phyloP scores from a whole-genome alignment of 129 eudicot genomes.

The Arctium lappa region DNA sequence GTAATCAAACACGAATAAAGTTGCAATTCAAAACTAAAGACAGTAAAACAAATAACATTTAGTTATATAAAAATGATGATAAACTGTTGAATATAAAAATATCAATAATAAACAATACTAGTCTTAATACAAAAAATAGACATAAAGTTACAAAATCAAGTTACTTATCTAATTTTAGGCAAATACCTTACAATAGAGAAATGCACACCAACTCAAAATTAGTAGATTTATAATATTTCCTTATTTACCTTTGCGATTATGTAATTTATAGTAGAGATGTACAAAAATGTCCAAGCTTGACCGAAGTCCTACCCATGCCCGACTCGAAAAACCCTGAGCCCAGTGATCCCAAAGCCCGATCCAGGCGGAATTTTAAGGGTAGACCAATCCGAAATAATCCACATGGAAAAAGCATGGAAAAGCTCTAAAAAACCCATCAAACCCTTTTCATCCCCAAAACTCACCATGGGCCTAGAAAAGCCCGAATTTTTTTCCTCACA shows the following conservation, averaged over 20 bases:
- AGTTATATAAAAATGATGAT: neutral
- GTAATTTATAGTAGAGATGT: neutral
- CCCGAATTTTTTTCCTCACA: neutral
- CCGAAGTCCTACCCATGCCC: too few relatives aligned
- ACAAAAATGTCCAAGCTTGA: neutral
- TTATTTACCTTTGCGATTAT: too few relatives aligned
- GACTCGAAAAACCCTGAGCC: neutral
- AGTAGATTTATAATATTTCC: neutral
- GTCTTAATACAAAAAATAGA: neutral
- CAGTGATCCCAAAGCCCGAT: neutral
- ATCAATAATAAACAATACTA: neutral
- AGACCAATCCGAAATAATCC: too few relatives aligned
- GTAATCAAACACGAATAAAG: neutral
- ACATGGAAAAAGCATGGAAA: neutral
- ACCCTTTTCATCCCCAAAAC: too few relatives aligned
- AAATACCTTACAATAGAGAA: too few relatives aligned
- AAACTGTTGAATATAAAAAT: neutral
- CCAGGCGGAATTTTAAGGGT: neutral
- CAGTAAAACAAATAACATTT: neutral
- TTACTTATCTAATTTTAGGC: too few relatives aligned
- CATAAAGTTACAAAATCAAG: neutral
- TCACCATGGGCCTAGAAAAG: too few relatives aligned
- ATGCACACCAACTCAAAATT: neutral
- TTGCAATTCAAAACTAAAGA: neutral
- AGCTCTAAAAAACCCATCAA: too few relatives aligned